A percentile compares a stretch with the other conserved stretches of the same genome.
phyloP scores from a whole-genome alignment of 2,329 filamentous ascomycete genomes.

The Diplodia sapinea region DNA sequence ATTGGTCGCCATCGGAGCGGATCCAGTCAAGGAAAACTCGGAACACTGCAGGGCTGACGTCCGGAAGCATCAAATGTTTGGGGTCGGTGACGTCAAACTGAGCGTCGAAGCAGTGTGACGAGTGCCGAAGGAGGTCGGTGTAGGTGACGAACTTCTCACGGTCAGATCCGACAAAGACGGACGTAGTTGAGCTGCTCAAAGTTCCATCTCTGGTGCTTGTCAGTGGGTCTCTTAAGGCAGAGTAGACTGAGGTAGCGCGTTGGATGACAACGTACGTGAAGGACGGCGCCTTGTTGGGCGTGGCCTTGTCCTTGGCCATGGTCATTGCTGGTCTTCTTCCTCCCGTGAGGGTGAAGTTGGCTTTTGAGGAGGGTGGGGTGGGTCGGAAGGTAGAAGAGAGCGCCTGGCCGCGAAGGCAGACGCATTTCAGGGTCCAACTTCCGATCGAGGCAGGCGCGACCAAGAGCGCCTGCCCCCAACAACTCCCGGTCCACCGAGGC shows the following conservation, averaged over 20 bases:
- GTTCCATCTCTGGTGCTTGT: neutral
- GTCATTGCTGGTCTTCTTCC: neutral
- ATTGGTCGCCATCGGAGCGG: neutral
- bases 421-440: neutral
- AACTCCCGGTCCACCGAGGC: neutral
- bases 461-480: neutral
- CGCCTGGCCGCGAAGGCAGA: neutral
- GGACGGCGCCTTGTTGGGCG: neutral
- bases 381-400: neutral
- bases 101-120: neutral
- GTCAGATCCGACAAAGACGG: neutral
- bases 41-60: neutral
- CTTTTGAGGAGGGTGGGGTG: neutral
- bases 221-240: neutral
- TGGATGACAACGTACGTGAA: neutral
- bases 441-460: neutral
- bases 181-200: neutral
- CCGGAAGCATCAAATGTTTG: neutral
- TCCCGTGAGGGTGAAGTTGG: neutral
- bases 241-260: no score
- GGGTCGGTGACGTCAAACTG: neutral
- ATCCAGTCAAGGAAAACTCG: slow-evolving; percentile 25
- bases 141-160: neutral
- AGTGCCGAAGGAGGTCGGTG: slow-evolving; percentile 3
- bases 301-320: neutral